Base-by-base conservation (phyloP, 495 filamentous ascomycete genomes). In the Thozetella sp. region DNA sequence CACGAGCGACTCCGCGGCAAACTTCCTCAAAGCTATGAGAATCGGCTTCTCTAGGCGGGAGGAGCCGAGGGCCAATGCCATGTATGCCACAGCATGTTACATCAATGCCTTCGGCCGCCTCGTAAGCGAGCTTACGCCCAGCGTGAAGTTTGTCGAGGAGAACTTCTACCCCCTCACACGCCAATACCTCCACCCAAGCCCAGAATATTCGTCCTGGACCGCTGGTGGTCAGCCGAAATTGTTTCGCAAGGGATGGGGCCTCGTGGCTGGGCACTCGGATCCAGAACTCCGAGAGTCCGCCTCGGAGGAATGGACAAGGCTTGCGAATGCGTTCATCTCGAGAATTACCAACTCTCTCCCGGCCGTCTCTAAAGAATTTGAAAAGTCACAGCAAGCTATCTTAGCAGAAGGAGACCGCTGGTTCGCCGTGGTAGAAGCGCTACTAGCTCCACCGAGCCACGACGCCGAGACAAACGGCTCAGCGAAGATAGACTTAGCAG, bases 321-420 rank as follows among this genome's bases (percentile, higher is more conserved):
- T 90, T 24, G 81, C 80, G 2, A 72, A 83, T 1, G 68, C 72
- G 2, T 67, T 95, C 20, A 70, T 88, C 22, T 75, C 87, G 55
- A 80, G 83, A 43, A 84, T 95, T 22, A 83, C 84, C 55, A 80
- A 83, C 22, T 93, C 92, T 26, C 77, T 87, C 2, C 91, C 92
- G 20, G 91, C 93, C 67, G 85, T 93, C 58, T 91, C 92, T 0
- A 88, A 88, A 55, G 88, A 90, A 23, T 90, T 89, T 68, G 78
- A 77, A 30, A 78, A 80, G 53, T 95, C 91, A 1, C 92, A 96
- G 69, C 78, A 84, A 25, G 73, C 74, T 25, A 71, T 96, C 20
- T 84, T 83, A 11, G 72, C 79, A 1, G 80, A 89, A 67, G 84
- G 85, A 0, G 72, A 76, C 40, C 83, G 87, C 15, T 88, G 89